phyloP scores from a whole-genome alignment of 2,329 filamentous ascomycete species.

The Colletotrichum plurivorum region DNA sequence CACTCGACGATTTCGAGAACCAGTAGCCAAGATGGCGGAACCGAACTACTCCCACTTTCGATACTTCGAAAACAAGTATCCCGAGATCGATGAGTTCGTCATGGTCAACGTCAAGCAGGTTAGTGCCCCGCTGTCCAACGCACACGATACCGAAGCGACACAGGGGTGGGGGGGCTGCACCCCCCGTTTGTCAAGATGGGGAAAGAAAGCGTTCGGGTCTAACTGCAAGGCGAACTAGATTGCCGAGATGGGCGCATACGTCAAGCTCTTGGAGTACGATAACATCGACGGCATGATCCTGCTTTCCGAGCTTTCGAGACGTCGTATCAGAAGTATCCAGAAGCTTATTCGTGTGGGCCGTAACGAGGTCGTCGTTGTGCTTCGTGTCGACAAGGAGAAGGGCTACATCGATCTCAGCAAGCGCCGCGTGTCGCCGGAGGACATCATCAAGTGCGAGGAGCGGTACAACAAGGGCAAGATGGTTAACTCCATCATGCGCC shows the following conservation, averaged over 20 bases:
- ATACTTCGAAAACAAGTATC: conserved; percentile 98
- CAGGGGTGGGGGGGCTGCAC: conserved; percentile 4
- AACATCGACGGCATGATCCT: conserved; percentile 99
- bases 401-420: conserved; percentile 99
- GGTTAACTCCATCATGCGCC: conserved; percentile 98
- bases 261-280: conserved; percentile 99
- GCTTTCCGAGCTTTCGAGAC: conserved; percentile 94
- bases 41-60: conserved; percentile 81
- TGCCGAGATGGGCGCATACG: conserved; percentile 99
- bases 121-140: conserved; percentile 48
- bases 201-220: conserved; percentile 35
- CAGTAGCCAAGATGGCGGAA: conserved; percentile 84
- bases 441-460: conserved; percentile 98
- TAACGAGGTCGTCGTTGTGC: conserved; percentile 98
- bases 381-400: conserved; percentile 99
- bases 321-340: conserved; percentile 98
- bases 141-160: conserved; percentile 33
- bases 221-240: conserved; percentile 70
- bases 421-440: conserved; percentile 96
- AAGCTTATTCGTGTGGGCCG: conserved; percentile 98
- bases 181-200: conserved; percentile 1
- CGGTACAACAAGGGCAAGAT: conserved; percentile 99
- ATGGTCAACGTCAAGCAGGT: conserved; percentile 99
- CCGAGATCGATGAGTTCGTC: conserved; percentile 99
- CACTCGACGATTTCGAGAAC: conserved; percentile 48